Evolutionary conservation across 257 asterid genomes (phyloP).

Genomic region (Gentiana dahurica): DNA sequence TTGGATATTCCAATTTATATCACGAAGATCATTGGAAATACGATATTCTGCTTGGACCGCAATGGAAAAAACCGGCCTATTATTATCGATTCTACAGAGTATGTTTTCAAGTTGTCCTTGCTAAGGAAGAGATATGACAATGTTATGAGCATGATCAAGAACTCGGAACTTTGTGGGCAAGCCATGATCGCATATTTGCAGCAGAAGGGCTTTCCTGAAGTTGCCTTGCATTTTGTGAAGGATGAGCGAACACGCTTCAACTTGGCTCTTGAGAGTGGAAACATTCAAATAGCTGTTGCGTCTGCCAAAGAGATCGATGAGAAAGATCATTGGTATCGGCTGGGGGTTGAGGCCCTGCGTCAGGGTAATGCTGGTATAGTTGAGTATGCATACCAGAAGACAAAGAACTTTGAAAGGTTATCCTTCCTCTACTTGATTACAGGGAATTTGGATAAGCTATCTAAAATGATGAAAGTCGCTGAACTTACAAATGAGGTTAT

Average conservation of each 20-base stretch:
- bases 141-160: constrained; percentile 92
- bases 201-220: constrained; percentile 99
- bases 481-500: constrained; percentile 83
- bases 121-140: constrained; percentile 77
- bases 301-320: constrained; percentile 81
- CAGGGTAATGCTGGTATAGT: constrained; percentile 94
- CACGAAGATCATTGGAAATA: constrained; percentile 73
- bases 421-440: constrained; percentile 80
- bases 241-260: constrained; percentile 87
- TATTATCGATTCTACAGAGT: constrained; percentile 86
- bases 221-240: constrained; percentile 94
- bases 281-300: constrained; percentile 88
- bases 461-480: constrained; percentile 92
- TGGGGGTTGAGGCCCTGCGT: constrained; percentile 97
- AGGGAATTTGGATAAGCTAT: constrained; percentile 69
- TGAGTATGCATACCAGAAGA: constrained; percentile 85
- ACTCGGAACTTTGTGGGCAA: constrained; percentile 94
- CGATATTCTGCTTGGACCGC: constrained; percentile 93
- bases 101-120: constrained; percentile 66
- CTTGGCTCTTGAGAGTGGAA: constrained; percentile 91
- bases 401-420: constrained; percentile 82
- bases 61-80: constrained; percentile 91
- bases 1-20: constrained; percentile 85
- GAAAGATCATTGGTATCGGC: constrained; percentile 89
- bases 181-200: constrained; percentile 98